These are phyloP conservation scores for Spathaspora hagerdaliae DNA, from an alignment of 805 yeast species.

Conservation along the genomic window DNA sequence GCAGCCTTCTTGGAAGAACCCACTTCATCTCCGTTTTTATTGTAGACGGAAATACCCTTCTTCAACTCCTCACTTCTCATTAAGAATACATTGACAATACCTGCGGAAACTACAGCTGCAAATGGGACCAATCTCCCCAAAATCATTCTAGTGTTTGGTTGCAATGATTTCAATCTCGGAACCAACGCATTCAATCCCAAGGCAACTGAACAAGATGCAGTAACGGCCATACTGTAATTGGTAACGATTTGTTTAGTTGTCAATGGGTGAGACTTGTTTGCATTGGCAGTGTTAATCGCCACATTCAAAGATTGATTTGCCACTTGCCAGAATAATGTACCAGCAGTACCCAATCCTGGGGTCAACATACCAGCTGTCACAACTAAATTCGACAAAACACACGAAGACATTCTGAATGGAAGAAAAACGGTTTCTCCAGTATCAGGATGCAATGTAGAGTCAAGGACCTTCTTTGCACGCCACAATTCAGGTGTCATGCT, in stretches of 20 bases:
- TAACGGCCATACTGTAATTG: slow-evolving; percentile 83
- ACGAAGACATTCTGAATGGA: slow-evolving; percentile 96
- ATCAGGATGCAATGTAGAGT: slow-evolving; percentile 94
- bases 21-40: slow-evolving; percentile 56
- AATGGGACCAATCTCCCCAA: slow-evolving; percentile 91
- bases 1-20: slow-evolving; percentile 84
- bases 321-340: slow-evolving; percentile 96
- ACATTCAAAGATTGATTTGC: slow-evolving; percentile 96
- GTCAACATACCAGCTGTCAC: slow-evolving; percentile 98
- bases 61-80: slow-evolving; percentile 95
- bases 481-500: slow-evolving; percentile 79
- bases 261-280: slow-evolving; percentile 91
- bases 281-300: slow-evolving; percentile 93
- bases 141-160: slow-evolving; percentile 65
- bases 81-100: slow-evolving; percentile 90
- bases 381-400: slow-evolving; percentile 87
- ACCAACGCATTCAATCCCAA: slow-evolving; percentile 87
- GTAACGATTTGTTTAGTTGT: slow-evolving; percentile 71
- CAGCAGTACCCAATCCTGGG: slow-evolving; percentile 84
- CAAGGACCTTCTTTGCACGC: slow-evolving; percentile 82
- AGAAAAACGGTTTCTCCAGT: slow-evolving; percentile 88
- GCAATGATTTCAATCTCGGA: slow-evolving; percentile 72
- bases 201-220: slow-evolving; percentile 94
- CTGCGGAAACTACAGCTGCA: slow-evolving; percentile 98
- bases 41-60: slow-evolving; percentile 74